These are phyloP conservation scores for Solidago caesia DNA, from an alignment of 129 eudicot genomes.

Conservation along the genomic window DNA sequence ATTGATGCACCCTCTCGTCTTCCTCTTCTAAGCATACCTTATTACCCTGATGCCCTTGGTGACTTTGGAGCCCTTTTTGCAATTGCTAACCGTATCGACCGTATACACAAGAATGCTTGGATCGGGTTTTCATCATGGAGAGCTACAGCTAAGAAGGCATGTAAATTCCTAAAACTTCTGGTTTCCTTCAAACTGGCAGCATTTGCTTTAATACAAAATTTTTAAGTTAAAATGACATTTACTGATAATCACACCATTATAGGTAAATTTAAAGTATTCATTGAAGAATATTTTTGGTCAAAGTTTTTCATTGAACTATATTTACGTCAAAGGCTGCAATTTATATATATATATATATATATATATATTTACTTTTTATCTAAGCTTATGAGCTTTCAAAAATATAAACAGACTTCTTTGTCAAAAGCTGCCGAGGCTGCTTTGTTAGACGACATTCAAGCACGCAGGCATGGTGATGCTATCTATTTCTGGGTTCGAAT, in stretches of 20 bases:
- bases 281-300: slow-evolving; percentile 22
- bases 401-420: slow-evolving; percentile 66
- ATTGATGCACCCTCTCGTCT: slow-evolving; percentile 94
- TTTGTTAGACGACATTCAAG: slow-evolving; percentile 65
- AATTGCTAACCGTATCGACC: slow-evolving; percentile 82
- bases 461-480: slow-evolving; percentile 76
- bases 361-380: no score
- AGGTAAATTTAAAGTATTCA: neutral
- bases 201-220: neutral
- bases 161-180: slow-evolving; percentile 1
- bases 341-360: no score
- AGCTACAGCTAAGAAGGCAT: slow-evolving; percentile 75
- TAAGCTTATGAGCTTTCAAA: no score
- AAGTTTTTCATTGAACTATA: neutral
- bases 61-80: slow-evolving; percentile 93
- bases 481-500: slow-evolving; percentile 88
- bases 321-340: neutral
- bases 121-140: slow-evolving; percentile 97
- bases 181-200: slow-evolving; percentile 1
- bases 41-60: slow-evolving; percentile 77
- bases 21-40: slow-evolving; percentile 64
- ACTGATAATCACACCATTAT: neutral
- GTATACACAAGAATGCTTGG: slow-evolving; percentile 91
- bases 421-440: slow-evolving; percentile 72
- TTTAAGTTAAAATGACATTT: neutral